Base-by-base conservation (phyloP, 2,329 filamentous ascomycete genomes). In the Parasarocladium wereldwijsianum region DNA sequence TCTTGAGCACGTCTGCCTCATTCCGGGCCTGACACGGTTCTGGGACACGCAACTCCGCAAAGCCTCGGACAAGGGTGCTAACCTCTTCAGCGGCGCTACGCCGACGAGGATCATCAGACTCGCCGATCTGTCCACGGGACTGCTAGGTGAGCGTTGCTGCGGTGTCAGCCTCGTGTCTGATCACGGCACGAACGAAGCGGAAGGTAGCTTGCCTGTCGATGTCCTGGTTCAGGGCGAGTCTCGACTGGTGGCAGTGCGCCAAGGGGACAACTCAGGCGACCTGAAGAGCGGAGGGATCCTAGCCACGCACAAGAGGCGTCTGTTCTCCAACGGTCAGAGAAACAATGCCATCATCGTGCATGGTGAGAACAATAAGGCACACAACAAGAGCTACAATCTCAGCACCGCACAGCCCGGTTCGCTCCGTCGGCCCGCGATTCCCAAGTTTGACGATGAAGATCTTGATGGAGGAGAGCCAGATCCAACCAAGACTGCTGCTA, bases 1-100 rank as follows among this genome's bases (percentile, higher is more conserved):
- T 10, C 43, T 57, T 3, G 69, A 74, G 34, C 63, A 70, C 18
- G 62, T 73, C 15, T 68, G 63, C 15, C 58, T 70, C 16, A 66
- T 74, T 27, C 65, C 68, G 1, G 57, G 58, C 1, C 50, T 74
- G 6, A 51, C 62, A 5, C 60, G 60, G 10, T 74, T 73, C 47
- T 73, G 69, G 68, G 68, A 72, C 20, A 61, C 67, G 1, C 67
- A 73, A 38, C 53, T 68, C 8, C 63, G 65, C 9, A 64, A 60
- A 36, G 56, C 58, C 10, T 50, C 50, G 6, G 60, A 61, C n/a
- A 59, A 59, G 9, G 60, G 63, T 2, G 60, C 62, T 6, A 69
- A 69, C 32, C 48, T 71, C 3, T 73, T 72, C 39, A 66, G 62
- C 34, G 65, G 66, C 26, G 52, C 63, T 0, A 64, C 66, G 32